These are phyloP conservation scores for Discostella stelligeroides DNA, from an alignment of 108 stramenopile genomes.

Conservation along the genomic window DNA sequence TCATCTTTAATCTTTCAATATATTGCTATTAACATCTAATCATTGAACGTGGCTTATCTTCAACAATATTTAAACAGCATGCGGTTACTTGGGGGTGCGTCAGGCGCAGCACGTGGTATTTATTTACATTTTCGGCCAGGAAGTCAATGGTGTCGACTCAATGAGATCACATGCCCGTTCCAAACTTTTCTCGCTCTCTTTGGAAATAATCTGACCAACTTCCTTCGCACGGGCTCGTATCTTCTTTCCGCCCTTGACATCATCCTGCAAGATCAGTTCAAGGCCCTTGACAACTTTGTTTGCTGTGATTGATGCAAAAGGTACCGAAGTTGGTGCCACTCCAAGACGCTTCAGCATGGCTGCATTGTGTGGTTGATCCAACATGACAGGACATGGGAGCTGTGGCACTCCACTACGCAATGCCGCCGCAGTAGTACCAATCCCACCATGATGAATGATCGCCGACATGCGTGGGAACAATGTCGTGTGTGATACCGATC, in stretches of 20 bases:
- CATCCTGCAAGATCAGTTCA: neutral
- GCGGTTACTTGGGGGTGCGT: too few relatives aligned
- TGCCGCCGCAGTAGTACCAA: slow-evolving; percentile 37
- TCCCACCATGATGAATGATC: slow-evolving; percentile 35
- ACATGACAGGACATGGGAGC: slow-evolving; percentile 40
- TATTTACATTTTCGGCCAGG: too few relatives aligned
- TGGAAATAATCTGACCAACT: neutral
- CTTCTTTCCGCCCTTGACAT: neutral
- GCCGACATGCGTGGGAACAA: slow-evolving; percentile 26
- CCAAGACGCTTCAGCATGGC: slow-evolving; percentile 8
- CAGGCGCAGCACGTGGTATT: too few relatives aligned
- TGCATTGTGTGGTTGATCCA: slow-evolving; percentile 39
- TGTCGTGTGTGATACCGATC: slow-evolving; percentile 24
- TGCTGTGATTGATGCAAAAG: slow-evolving; percentile 14
- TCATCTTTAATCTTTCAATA: too few relatives aligned
- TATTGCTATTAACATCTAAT: too few relatives aligned
- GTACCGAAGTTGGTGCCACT: slow-evolving; percentile 30
- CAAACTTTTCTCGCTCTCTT: neutral
- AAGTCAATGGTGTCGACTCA: too few relatives aligned
- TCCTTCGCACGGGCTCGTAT: neutral
- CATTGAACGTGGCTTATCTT: too few relatives aligned
- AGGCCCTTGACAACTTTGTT: slow-evolving; percentile 4
- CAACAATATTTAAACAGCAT: too few relatives aligned
- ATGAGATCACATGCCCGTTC: neutral
- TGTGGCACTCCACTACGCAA: slow-evolving; percentile 34